Evolutionary conservation across 176 grass and related monocot genomes (phyloP).

Genomic region (Phragmites australis): DNA sequence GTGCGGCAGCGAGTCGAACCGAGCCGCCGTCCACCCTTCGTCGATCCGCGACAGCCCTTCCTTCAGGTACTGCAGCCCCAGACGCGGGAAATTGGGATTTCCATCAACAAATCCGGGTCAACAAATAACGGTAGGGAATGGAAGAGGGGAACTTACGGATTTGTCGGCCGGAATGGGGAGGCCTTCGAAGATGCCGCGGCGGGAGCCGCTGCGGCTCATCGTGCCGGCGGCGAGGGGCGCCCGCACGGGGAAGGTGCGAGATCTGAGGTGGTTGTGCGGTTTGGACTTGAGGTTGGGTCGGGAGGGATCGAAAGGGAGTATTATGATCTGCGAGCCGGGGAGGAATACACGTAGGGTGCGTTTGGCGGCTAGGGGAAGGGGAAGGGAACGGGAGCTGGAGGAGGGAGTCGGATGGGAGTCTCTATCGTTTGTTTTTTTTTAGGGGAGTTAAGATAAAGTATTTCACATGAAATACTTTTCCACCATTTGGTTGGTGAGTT

Average conservation of each 20-base stretch:
- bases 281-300: background rate
- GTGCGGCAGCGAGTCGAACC: conserved; percentile 94
- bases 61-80: conserved; percentile 66
- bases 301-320: background rate
- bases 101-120: conserved; percentile 1
- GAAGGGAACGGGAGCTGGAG: too few relatives aligned
- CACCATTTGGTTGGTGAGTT: too few relatives aligned
- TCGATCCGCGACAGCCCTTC: conserved; percentile 88
- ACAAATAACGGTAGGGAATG: background rate
- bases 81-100: background rate
- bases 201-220: conserved; percentile 66
- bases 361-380: too few relatives aligned
- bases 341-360: too few relatives aligned
- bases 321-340: background rate
- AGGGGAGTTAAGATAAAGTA: too few relatives aligned
- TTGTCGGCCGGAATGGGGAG: conserved; percentile 89
- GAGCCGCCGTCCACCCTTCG: conserved; percentile 81
- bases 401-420: too few relatives aligned
- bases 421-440: too few relatives aligned
- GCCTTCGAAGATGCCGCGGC: conserved; percentile 79
- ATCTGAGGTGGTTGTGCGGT: conserved; percentile 18
- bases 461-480: too few relatives aligned
- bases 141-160: conserved; percentile 50
- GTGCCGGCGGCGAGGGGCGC: background rate
- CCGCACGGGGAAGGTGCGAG: background rate